Conservation (phyloP, 2,329 filamentous ascomycete genomes). For the Orbilia javanica region DNA sequence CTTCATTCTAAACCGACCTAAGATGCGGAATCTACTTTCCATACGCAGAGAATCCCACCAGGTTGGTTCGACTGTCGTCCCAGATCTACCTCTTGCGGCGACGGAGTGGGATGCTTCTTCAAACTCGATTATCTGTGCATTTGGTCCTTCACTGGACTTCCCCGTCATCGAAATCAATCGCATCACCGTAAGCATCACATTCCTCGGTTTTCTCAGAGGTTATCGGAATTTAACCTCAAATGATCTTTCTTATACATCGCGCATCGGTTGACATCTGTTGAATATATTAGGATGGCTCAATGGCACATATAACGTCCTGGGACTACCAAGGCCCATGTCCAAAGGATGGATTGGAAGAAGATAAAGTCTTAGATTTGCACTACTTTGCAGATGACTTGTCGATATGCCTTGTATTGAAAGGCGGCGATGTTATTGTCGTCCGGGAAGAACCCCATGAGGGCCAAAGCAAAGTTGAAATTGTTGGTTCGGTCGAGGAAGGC, state of each 20-base stretch:
- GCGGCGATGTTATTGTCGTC: conserved; percentile 90
- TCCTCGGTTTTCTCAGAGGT: conserved; percentile 3
- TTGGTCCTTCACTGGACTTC: conserved; percentile 80
- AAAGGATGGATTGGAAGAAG: conserved; percentile 78
- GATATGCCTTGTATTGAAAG: conserved; percentile 85
- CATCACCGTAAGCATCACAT: conserved; percentile 58
- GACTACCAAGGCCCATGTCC: conserved; percentile 79
- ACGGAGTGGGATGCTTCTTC: conserved; percentile 86
- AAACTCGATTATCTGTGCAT: conserved; percentile 83
- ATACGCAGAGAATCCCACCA: conserved; percentile 58
- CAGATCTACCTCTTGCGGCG: conserved; percentile 76
- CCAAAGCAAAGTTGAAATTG: conserved; percentile 89
- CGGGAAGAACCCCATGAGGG: conserved; percentile 76
- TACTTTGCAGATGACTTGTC: conserved; percentile 84
- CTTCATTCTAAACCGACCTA: conserved; percentile 28
- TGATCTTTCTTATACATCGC: not conserved
- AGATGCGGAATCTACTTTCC: conserved; percentile 62
- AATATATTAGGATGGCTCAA: conserved; percentile 60
- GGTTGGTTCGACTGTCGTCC: conserved; percentile 60
- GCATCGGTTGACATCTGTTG: conserved; percentile 59
- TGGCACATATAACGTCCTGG: conserved; percentile 79
- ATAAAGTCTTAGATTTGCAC: conserved; percentile 82
- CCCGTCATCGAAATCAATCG: conserved; percentile 79
- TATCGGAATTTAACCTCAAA: conserved; percentile 58
- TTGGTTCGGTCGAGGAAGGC: conserved; percentile 92